Evolutionary conservation across 2,329 filamentous ascomycete genomes (phyloP).

Genomic region (Alternaria arborescens): DNA sequence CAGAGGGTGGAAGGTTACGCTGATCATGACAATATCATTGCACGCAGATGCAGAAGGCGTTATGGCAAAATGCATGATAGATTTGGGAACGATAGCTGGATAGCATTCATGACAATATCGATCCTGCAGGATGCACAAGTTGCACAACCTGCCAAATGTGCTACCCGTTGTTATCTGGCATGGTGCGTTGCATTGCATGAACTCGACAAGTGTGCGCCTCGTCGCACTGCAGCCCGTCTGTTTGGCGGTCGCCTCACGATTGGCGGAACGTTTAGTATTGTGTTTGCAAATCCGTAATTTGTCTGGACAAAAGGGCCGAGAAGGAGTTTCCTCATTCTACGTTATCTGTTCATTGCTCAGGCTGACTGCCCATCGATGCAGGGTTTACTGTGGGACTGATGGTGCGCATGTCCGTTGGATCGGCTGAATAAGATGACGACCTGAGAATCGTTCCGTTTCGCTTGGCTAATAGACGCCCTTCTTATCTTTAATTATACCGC

Average conservation of each 20-base stretch:
- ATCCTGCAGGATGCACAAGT: conserved; percentile 11
- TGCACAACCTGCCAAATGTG: conserved; percentile 11
- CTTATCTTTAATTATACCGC: conserved; percentile 14
- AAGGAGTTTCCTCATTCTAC: background rate
- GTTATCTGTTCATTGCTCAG: conserved; percentile 5
- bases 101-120: conserved; percentile 5
- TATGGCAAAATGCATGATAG: conserved; percentile 7
- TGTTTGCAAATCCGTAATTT: conserved; percentile 1
- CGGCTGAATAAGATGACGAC: conserved; percentile 6
- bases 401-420: conserved; percentile 3
- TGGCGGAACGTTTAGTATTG: conserved; percentile 8
- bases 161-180: conserved; percentile 4
- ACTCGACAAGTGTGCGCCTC: background rate
- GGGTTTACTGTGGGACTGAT: conserved; percentile 2
- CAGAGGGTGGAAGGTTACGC: background rate
- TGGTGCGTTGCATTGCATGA: conserved; percentile 14
- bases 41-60: background rate
- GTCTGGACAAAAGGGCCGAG: conserved; percentile 9
- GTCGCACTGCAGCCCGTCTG: conserved; percentile 8
- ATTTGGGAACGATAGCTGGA: conserved; percentile 1
- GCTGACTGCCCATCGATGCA: background rate
- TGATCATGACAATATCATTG: background rate
- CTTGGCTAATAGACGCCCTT: conserved; percentile 1
- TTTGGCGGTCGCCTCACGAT: conserved; percentile 2
- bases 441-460: background rate